A percentile compares a stretch with the other conserved stretches of the same genome.
Evolutionary conservation across 495 filamentous ascomycete genomes (phyloP).

Genomic region (Apiosordaria backusii): DNA sequence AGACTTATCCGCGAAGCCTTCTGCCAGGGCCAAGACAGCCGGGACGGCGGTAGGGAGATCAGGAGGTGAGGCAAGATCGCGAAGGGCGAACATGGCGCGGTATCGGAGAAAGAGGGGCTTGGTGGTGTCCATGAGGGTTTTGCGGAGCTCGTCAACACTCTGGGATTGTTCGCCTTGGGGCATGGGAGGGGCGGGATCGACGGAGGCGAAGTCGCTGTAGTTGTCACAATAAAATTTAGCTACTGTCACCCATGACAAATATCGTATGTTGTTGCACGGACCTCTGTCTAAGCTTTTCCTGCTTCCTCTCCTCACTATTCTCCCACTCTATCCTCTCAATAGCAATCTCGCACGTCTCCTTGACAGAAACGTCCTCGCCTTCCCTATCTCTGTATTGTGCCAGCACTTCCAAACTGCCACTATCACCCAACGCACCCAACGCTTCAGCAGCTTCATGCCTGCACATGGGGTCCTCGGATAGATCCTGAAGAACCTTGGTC

Average conservation of each 20-base stretch:
- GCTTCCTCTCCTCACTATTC: slow-evolving; percentile 64
- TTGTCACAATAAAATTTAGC: neutral
- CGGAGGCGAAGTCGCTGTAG: slow-evolving; percentile 82
- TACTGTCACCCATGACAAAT: neutral
- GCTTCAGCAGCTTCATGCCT: slow-evolving; percentile 96
- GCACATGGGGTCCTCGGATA: slow-evolving; percentile 85
- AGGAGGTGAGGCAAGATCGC: slow-evolving; percentile 88
- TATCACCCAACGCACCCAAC: slow-evolving; percentile 79
- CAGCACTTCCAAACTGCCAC: slow-evolving; percentile 66
- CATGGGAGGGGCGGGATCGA: slow-evolving; percentile 91
- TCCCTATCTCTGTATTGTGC: slow-evolving; percentile 65
- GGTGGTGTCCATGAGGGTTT: slow-evolving; percentile 70
- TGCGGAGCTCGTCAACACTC: slow-evolving; percentile 72
- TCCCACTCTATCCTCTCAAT: slow-evolving; percentile 94
- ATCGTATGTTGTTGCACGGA: slow-evolving; percentile 33
- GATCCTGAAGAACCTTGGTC: slow-evolving; percentile 70
- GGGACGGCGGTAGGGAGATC: slow-evolving; percentile 81
- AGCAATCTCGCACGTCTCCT: slow-evolving; percentile 95
- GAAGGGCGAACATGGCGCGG: slow-evolving; percentile 94
- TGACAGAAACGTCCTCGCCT: slow-evolving; percentile 72
- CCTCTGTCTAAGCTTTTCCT: slow-evolving; percentile 76
- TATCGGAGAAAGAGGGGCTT: slow-evolving; percentile 87
- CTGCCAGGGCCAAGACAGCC: slow-evolving; percentile 80
- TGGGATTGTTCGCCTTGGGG: slow-evolving; percentile 55
- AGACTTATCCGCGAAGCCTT: slow-evolving; percentile 78